These are phyloP conservation scores for Cubamyces sp. DNA, from an alignment of 768 basidiomycete species.

Conservation along the genomic window DNA sequence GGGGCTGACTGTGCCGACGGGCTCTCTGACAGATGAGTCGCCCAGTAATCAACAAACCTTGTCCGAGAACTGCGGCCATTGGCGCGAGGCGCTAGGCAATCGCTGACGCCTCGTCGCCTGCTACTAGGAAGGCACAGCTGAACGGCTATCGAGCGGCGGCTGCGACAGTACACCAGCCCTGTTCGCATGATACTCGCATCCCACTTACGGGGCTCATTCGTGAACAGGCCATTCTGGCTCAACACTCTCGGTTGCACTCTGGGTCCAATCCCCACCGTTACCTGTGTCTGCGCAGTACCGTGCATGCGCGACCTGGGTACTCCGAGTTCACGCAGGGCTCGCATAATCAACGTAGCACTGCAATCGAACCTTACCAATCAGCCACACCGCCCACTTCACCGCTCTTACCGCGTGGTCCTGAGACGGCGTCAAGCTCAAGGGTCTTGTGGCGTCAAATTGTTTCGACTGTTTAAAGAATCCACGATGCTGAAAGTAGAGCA, in stretches of 20 bases:
- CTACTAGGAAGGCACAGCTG: not conserved
- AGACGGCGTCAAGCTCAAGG: conserved; percentile 11
- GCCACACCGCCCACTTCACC: conserved; percentile 12
- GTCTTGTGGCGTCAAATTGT: conserved; percentile 10
- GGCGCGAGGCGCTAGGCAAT: not conserved
- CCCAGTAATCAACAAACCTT: conserved; percentile 23
- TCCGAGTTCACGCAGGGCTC: not conserved
- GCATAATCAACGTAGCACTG: conserved; percentile 7
- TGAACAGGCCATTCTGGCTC: not conserved
- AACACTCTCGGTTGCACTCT: conserved; percentile 2
- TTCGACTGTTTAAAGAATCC: not conserved
- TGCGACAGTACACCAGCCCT: not conserved
- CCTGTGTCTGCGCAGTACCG: no score
- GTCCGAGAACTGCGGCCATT: conserved; percentile 21
- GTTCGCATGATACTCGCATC: not conserved
- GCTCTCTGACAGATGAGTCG: conserved; percentile 18
- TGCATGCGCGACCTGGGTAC: no score
- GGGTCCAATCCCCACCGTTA: not conserved
- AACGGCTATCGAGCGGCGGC: conserved; percentile 10
- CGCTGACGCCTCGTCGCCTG: no score
- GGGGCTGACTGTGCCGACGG: conserved; percentile 16
- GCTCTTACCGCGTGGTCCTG: conserved; percentile 17
- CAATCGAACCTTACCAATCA: not conserved
- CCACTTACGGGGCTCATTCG: not conserved
- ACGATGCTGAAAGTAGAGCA: not conserved